phyloP scores from a whole-genome alignment of 2,329 filamentous ascomycete genomes.

The Paecilomyces dactylethromorphus region DNA sequence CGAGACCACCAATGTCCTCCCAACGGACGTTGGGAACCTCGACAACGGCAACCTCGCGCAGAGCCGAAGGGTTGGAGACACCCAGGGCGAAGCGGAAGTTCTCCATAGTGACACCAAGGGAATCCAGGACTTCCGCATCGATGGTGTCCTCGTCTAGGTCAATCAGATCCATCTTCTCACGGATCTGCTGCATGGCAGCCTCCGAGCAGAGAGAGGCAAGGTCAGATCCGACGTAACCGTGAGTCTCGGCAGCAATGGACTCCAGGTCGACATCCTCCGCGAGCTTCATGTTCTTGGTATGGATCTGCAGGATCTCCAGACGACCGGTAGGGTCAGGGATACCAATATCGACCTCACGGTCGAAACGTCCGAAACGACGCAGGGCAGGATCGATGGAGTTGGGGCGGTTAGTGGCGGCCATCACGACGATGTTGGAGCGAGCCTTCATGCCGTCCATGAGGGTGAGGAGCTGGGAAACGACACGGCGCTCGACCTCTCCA shows the following conservation, averaged over 20 bases:
- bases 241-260: constrained; percentile 93
- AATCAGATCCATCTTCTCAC: constrained; percentile 99
- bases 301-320: constrained; percentile 97
- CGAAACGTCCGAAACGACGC: constrained; percentile 96
- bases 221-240: constrained; percentile 98
- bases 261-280: constrained; percentile 94
- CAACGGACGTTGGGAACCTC: constrained; percentile 98
- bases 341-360: constrained; percentile 97
- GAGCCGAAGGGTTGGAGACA: constrained; percentile 95
- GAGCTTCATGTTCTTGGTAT: constrained; percentile 99
- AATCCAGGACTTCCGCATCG: constrained; percentile 96
- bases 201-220: constrained; percentile 97
- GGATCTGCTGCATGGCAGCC: constrained; percentile 99
- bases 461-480: constrained; percentile 91
- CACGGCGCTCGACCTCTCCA: constrained; percentile 95
- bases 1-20: constrained; percentile 98
- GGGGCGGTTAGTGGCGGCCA: constrained; percentile 97
- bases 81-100: constrained; percentile 99
- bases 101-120: constrained; percentile 97
- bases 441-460: constrained; percentile 99
- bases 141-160: constrained; percentile 99
- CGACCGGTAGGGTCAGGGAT: constrained; percentile 96
- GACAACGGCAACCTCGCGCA: constrained; percentile 97
- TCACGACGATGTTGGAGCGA: constrained; percentile 95
- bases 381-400: constrained; percentile 98